Evolutionary conservation across 805 yeast species (phyloP), one percentile per base, ranked within the genome.

Genomic region (Debaryomyces prosopidis): DNA sequence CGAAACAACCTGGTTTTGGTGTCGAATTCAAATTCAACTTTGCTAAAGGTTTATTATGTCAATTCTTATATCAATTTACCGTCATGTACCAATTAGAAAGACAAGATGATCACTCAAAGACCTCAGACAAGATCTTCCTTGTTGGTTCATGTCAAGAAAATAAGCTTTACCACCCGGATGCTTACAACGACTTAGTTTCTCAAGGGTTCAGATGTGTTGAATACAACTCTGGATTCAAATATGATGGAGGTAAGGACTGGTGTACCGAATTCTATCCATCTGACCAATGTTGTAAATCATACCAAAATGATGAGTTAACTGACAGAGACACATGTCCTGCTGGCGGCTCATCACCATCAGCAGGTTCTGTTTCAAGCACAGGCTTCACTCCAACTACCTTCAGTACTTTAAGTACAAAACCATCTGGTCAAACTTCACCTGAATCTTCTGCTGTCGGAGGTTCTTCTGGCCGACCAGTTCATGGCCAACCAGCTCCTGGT

Each of bases 181-280:
- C 38, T 14, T 45, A 45, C 44, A n/a, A 41, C 35, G 28, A 23
- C 11, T 45, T 31, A 16, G 39, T 40, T 23, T 40, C 19, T 32
- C 47, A 47, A 26, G 46, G 57, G 2, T 54, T 43, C 39, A 48
- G 52, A 47, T 54, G 58, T 41, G 51, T 47, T 10, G 56, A 54
- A 36, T 54, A 54, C 43, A 54, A 52, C 31, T 48, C 54, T 30
- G 58, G 51, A 2, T 50, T 42, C 36, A 45, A 43, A 18, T 45
- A 40, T 26, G 56, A 54, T 19, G 58, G 55, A 23, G 55, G 55
- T 26, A 43, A 42, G 37, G 53, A 54, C 42, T 52, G 58, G 58
- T 54, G 58, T 43, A 38, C 48, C 42, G 36, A 45, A 40, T 43
- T 46, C 36, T 52, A 52, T 33, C 49, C 47, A 43, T 26, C 52